Base-by-base conservation (phyloP, 495 filamentous ascomycete species). In the Daldinia bambusicola region DNA sequence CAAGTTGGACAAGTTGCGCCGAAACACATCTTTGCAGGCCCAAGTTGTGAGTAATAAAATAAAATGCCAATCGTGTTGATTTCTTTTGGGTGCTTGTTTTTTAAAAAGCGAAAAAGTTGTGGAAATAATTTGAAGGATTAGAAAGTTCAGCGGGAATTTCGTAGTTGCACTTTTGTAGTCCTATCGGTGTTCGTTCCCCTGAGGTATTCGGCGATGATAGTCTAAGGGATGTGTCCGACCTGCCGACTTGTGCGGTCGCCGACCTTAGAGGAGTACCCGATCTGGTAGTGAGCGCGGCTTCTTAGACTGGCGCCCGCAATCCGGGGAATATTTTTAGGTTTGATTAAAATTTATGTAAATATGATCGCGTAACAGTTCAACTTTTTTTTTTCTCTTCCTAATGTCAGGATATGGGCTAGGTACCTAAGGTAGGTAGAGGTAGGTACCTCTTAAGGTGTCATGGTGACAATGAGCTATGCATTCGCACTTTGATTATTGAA, bases 1-100 rank as follows among this genome's bases (percentile, higher is more conserved):
- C 80, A 82, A 26, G 75, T 79, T 18, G 78, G 57, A 65, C 81
- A 83, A 20, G 75, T 77, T 31, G 80, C 75, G 30, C 75, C 66
- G 71, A 75, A 78, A 70, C 80, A 83, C 80, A 83, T 82, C 9
- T 61, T 79, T 63, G 12, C 26, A 55, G 43, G 53, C 59, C 61
- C 9, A 61, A 61, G 6, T 12, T 61, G 30, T 7, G 45, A 60
- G 32, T 63, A 16, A 41, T 41, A 13, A 66, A 16, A 41, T 41
- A 13, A 66, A 34, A 18, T 43, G 51, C 6, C 36, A 26, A 52
- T 41, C 40, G 38, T 58, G 61, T n/a, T 58, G 31, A 50, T 38
- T 57, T 48, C 63, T 10, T 43, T 26, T 26, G 26, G 1, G 9
- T 38, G 31, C 36, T 66, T 41, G 52, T 12, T 36, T 55, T 56